Evolutionary conservation across 2,329 filamentous ascomycete species (phyloP).

Genomic region (Chrysosporium keratinophilum): DNA sequence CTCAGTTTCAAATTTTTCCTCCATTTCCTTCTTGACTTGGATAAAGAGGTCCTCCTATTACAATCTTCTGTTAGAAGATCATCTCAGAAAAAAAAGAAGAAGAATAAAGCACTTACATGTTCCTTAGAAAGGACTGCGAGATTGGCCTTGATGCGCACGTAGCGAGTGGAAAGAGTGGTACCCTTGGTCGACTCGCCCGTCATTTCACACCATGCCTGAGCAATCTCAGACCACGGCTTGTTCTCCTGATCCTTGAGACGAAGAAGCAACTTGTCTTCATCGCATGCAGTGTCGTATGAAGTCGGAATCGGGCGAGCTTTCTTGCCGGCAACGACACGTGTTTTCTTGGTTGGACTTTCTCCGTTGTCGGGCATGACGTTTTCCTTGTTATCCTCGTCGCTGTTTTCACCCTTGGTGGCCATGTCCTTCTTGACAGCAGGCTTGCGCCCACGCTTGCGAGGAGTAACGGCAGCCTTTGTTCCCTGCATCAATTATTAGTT

Average conservation of each 20-base stretch:
- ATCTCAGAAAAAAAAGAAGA: neutral
- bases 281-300: slow-evolving; percentile 17
- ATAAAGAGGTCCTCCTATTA: slow-evolving; percentile 25
- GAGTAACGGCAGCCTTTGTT: slow-evolving; percentile 12
- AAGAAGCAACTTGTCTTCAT: slow-evolving; percentile 22
- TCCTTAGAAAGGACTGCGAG: slow-evolving; percentile 29
- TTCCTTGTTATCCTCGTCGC: slow-evolving; percentile 5
- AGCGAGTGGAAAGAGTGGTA: slow-evolving; percentile 32
- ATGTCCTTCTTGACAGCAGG: slow-evolving; percentile 16
- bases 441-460: slow-evolving; percentile 21
- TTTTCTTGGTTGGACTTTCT: slow-evolving; percentile 12
- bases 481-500: neutral
- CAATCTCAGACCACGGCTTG: slow-evolving; percentile 23
- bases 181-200: slow-evolving; percentile 27
- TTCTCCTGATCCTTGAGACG: slow-evolving; percentile 23
- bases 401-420: slow-evolving; percentile 9
- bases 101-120: slow-evolving; percentile 23
- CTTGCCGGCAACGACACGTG: slow-evolving; percentile 3
- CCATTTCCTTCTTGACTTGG: slow-evolving; percentile 31
- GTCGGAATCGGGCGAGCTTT: slow-evolving; percentile 19
- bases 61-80: neutral
- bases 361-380: slow-evolving; percentile 1
- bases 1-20: slow-evolving; percentile 30
- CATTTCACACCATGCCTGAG: slow-evolving; percentile 17
- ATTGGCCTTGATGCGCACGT: slow-evolving; percentile 31